Evolutionary conservation across 2,329 filamentous ascomycete genomes (phyloP).

Genomic region (Pseudogymnoascus sp.): DNA sequence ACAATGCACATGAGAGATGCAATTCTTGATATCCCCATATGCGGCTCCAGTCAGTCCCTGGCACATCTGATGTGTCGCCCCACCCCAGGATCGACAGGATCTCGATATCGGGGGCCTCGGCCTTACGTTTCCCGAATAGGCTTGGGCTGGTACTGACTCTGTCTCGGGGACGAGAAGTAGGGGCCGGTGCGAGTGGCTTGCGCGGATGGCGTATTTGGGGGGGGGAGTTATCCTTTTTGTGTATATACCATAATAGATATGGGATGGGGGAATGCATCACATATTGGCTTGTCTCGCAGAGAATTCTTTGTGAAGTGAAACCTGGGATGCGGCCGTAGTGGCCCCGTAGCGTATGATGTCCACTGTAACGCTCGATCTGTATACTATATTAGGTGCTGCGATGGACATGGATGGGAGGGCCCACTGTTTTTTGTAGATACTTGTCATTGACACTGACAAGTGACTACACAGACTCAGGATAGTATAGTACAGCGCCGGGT

Average conservation of each 20-base stretch:
- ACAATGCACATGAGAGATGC: not conserved
- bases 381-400: not conserved
- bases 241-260: not conserved
- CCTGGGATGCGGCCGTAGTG: not conserved
- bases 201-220: not conserved
- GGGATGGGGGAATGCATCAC: not conserved
- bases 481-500: not conserved
- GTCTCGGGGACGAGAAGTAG: not conserved
- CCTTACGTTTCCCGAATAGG: not conserved
- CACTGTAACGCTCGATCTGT: not conserved
- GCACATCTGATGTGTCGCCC: not conserved
- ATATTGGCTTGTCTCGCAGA: not conserved
- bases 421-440: not conserved
- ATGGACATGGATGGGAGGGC: conserved; percentile 6
- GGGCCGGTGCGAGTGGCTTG: conserved; percentile 1
- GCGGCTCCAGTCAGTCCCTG: not conserved
- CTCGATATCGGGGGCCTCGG: not conserved
- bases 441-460: not conserved
- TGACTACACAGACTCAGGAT: not conserved
- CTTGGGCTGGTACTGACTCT: not conserved
- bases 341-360: not conserved
- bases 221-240: not conserved
- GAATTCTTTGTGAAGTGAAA: not conserved
- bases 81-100: conserved; percentile 3
- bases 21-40: not conserved